These are phyloP conservation scores for Pelomyxa schiedti DNA, from an alignment of 78 protist species.

Conservation along the genomic window DNA sequence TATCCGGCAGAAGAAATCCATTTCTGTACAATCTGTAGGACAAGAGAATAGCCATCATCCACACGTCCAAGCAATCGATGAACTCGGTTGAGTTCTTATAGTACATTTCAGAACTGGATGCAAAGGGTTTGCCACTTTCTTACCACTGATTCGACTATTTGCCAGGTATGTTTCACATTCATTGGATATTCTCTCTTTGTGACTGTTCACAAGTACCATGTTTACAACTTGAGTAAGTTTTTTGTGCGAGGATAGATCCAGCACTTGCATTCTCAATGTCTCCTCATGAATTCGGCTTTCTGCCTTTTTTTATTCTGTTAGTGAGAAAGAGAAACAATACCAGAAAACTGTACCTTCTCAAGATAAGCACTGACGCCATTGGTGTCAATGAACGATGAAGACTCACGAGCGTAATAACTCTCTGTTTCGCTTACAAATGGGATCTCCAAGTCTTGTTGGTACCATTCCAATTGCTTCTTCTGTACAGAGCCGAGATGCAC, in stretches of 20 bases:
- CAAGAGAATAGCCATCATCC: constrained; percentile 40
- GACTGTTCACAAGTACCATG: constrained; percentile 22
- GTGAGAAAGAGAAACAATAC: neutral
- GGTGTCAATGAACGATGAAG: constrained; percentile 15
- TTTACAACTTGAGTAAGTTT: constrained; percentile 20
- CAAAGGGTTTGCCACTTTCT: neutral
- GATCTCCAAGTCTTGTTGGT: constrained; percentile 30
- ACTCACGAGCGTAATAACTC: constrained; percentile 42
- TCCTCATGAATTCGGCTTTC: constrained; percentile 47
- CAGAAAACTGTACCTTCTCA: neutral
- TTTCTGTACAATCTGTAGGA: constrained; percentile 33
- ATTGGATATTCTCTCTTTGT: constrained; percentile 22
- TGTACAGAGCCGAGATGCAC: constrained; percentile 39
- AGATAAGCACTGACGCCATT: constrained; percentile 28
- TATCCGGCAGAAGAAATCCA: constrained; percentile 33
- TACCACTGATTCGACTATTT: constrained; percentile 39
- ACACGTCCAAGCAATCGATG: constrained; percentile 46
- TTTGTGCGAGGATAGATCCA: neutral
- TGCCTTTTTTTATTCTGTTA: constrained; percentile 21
- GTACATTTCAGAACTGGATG: neutral
- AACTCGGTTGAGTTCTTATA: constrained; percentile 27
- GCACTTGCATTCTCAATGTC: neutral
- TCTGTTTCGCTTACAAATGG: constrained; percentile 17
- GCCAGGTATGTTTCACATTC: constrained; percentile 49
- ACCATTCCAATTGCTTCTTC: constrained; percentile 19